Evolutionary conservation across 495 filamentous ascomycete species (phyloP), one percentile per base, ranked within the genome.

Genomic region (Bathelium albidoporum): DNA sequence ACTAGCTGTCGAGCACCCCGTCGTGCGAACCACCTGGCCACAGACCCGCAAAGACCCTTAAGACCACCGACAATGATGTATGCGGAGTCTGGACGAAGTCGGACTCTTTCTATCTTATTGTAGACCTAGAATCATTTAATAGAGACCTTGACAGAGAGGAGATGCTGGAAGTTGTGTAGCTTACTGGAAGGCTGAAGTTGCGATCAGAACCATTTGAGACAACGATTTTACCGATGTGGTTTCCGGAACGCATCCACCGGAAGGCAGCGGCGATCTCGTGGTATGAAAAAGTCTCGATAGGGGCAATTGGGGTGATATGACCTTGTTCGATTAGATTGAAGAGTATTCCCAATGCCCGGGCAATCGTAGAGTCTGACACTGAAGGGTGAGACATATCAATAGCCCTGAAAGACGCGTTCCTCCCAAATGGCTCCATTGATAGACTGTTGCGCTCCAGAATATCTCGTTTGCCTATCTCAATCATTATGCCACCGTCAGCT

Each of bases 181-280:
- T 28, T n/a, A n/a, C n/a, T n/a, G n/a, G n/a, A n/a, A n/a, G n/a
- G n/a, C n/a, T n/a, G n/a, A n/a, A n/a, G n/a, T n/a, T n/a, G n/a
- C n/a, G n/a, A n/a, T n/a, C n/a, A n/a, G n/a, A n/a, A n/a, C n/a
- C n/a, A n/a, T n/a, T 55, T 29, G 49, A 28, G 16, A 89, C 70
- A 12, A 87, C 79, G 9, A 84, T 67, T 69, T 88, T 88, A 1
- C 86, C 85, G n/a, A 78, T 70, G 3, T 79, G 70, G 39, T 79
- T 80, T 31, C 81, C 83, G 14, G 73, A 70, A 65, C 86, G 84
- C 58, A 88, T 71, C 2, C 73, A 69, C 62, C 82, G 79, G 69
- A 88, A 83, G 0, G 85, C 85, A 4, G 73, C 66, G 44, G 79
- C 73, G 18, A 80, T 68, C 9, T 83, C 68, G 0, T 72, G 26